Percentiles rank a stretch among this genome's conserved stretches.
Conservation (phyloP, 495 filamentous ascomycete species). For the Poronia punctata region DNA sequence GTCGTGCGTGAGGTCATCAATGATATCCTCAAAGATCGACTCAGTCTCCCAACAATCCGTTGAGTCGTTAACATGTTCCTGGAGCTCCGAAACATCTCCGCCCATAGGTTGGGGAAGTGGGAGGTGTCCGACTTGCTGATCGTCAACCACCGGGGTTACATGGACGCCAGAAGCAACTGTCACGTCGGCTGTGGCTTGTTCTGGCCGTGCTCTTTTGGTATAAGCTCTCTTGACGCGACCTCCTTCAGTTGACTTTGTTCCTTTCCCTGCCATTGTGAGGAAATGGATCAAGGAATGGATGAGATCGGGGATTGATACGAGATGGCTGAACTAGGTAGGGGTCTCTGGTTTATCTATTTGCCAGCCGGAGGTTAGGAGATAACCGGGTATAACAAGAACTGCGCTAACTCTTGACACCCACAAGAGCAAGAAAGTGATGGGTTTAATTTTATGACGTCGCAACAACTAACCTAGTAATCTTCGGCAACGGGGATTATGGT, state of each 20-base stretch:
- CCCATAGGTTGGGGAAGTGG: conserved; percentile 16
- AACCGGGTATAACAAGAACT: too few species aligned
- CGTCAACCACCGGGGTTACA: conserved; percentile 15
- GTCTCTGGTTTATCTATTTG: too few species aligned
- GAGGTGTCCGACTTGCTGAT: conserved; percentile 21
- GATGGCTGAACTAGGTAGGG: too few species aligned
- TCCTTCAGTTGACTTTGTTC: conserved; percentile 2
- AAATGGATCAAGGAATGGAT: too few species aligned
- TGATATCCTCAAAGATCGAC: conserved; percentile 60
- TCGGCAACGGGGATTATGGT: too few species aligned
- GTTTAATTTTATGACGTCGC: too few species aligned
- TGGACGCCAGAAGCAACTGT: background rate
- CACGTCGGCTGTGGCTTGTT: background rate
- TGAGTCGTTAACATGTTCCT: conserved; percentile 55
- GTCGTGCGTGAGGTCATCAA: conserved; percentile 58
- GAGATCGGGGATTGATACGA: too few species aligned
- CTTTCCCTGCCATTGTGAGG: too few species aligned
- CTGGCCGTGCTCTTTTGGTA: conserved; percentile 5
- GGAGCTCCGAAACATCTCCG: conserved; percentile 35
- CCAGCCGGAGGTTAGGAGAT: too few species aligned
- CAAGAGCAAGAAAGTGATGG: too few species aligned
- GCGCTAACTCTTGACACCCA: too few species aligned
- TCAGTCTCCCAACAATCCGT: conserved; percentile 59
- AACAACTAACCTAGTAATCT: too few species aligned
- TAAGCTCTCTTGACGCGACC: conserved; percentile 8